Evolutionary conservation across 495 filamentous ascomycete species (phyloP).

Genomic region (Aspergillus baeticus): DNA sequence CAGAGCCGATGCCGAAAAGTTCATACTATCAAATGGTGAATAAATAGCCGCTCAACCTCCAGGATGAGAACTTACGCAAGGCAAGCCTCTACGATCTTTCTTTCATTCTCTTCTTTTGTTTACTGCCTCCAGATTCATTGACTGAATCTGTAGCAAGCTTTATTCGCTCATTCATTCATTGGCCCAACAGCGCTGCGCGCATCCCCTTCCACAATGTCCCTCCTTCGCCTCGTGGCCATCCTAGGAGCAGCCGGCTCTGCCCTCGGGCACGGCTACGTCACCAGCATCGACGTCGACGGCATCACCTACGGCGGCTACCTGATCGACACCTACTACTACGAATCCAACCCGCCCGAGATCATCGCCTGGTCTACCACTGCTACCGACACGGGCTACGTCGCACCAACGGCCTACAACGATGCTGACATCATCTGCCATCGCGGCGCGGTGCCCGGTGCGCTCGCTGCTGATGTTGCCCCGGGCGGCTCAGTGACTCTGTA

Average conservation of each 20-base stretch:
- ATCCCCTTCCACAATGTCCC: conserved; percentile 5
- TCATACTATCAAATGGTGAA: no score
- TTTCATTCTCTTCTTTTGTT: no score
- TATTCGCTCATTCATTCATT: no score
- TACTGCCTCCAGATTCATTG: no score
- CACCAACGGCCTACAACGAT: conserved; percentile 44
- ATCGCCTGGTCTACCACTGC: conserved; percentile 57
- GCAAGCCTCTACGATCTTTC: no score
- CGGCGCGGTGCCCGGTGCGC: conserved; percentile 47
- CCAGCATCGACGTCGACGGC: conserved; percentile 16
- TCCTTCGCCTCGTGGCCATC: conserved; percentile 10
- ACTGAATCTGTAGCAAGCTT: no score
- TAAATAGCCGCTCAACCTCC: no score
- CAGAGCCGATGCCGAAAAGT: no score
- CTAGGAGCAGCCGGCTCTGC: conserved; percentile 10
- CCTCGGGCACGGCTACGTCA: conserved; percentile 14
- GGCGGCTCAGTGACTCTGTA: conserved; percentile 55
- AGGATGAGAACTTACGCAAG: no score
- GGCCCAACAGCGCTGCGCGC: neutral
- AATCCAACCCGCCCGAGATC: conserved; percentile 44
- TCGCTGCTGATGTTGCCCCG: conserved; percentile 51
- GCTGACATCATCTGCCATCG: conserved; percentile 70
- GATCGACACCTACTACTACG: conserved; percentile 31
- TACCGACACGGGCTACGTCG: conserved; percentile 59
- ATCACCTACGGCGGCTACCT: conserved; percentile 20